These are phyloP conservation scores for Fusarium sp. DNA, from an alignment of 2,329 filamentous ascomycete genomes.

Conservation along the genomic window DNA sequence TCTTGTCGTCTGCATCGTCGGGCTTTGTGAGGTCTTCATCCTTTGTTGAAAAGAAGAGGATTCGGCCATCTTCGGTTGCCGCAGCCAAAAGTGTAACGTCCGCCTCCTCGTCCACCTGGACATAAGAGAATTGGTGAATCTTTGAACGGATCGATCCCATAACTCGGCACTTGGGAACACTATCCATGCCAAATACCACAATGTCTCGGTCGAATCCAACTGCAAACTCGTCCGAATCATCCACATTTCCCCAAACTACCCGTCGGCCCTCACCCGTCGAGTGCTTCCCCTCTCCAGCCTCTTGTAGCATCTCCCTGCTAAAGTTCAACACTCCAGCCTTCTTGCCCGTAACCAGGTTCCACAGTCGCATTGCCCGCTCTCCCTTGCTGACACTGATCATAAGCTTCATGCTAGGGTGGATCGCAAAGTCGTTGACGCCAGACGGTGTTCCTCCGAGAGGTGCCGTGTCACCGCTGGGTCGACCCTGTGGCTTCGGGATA, in stretches of 20 bases:
- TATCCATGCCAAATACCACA: conserved; percentile 90
- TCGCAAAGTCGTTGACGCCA: conserved; percentile 95
- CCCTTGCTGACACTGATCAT: conserved; percentile 94
- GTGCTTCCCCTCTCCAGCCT: conserved; percentile 81
- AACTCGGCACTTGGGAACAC: conserved; percentile 80
- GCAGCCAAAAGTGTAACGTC: conserved; percentile 72
- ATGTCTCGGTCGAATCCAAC: conserved; percentile 90
- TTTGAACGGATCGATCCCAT: conserved; percentile 78
- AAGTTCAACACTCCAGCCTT: conserved; percentile 95
- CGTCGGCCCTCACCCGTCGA: conserved; percentile 84
- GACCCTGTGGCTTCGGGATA: conserved; percentile 80
- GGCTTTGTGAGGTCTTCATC: conserved; percentile 57
- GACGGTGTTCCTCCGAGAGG: conserved; percentile 82
- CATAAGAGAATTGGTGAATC: conserved; percentile 83
- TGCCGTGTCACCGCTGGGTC: conserved; percentile 91
- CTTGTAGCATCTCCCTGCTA: conserved; percentile 75
- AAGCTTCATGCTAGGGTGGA: conserved; percentile 95
- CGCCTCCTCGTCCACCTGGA: conserved; percentile 63
- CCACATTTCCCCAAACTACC: conserved; percentile 82
- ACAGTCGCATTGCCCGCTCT: conserved; percentile 91
- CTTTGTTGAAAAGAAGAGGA: conserved; percentile 84
- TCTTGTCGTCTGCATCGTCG: conserved; percentile 47
- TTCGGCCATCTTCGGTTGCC: conserved; percentile 89
- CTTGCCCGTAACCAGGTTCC: conserved; percentile 97
- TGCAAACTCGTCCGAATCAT: conserved; percentile 83